Evolutionary conservation across 805 yeast species (phyloP).

Genomic region (Blastobotrys parvus): DNA sequence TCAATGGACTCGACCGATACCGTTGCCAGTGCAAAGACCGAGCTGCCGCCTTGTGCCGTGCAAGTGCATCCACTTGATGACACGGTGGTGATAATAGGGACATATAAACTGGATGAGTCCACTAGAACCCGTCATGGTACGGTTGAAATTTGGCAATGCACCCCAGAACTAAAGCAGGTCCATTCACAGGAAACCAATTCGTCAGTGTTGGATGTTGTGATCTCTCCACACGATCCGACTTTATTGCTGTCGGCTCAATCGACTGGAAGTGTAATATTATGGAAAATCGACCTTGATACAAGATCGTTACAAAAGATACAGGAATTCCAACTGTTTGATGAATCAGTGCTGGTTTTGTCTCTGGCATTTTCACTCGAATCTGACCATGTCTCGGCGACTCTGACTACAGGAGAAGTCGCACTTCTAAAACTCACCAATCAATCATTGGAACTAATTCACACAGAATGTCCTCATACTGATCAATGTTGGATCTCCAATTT

Average conservation of each 20-base stretch:
- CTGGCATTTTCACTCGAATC: slow-evolving; percentile 40
- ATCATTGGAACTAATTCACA: slow-evolving; percentile 19
- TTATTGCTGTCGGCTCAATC: slow-evolving; percentile 64
- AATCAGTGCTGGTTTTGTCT: slow-evolving; percentile 52
- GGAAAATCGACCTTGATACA: slow-evolving; percentile 36
- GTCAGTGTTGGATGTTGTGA: slow-evolving; percentile 68
- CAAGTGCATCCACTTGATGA: slow-evolving; percentile 46
- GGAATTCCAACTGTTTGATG: slow-evolving; percentile 41
- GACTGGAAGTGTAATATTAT: slow-evolving; percentile 61
- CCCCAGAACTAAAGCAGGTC: slow-evolving; percentile 27
- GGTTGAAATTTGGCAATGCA: slow-evolving; percentile 38
- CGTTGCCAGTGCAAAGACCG: slow-evolving; percentile 26
- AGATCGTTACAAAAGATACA: slow-evolving; percentile 17
- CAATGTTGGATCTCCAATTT: slow-evolving; percentile 88
- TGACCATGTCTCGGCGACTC: slow-evolving; percentile 42
- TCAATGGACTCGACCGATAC: too few species aligned
- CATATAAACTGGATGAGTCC: slow-evolving; percentile 62
- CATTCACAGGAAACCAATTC: slow-evolving; percentile 22
- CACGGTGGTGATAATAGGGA: slow-evolving; percentile 56
- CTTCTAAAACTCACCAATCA: slow-evolving; percentile 29
- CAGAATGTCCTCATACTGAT: slow-evolving; percentile 45
- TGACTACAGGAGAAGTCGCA: slow-evolving; percentile 59
- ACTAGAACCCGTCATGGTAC: slow-evolving; percentile 56
- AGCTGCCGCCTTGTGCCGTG: slow-evolving; percentile 79
- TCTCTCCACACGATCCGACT: slow-evolving; percentile 45